Percentiles rank a stretch among this genome's conserved stretches.
Evolutionary conservation across 768 basidiomycete species (phyloP).

Genomic region (Tephrocybe sp.): DNA sequence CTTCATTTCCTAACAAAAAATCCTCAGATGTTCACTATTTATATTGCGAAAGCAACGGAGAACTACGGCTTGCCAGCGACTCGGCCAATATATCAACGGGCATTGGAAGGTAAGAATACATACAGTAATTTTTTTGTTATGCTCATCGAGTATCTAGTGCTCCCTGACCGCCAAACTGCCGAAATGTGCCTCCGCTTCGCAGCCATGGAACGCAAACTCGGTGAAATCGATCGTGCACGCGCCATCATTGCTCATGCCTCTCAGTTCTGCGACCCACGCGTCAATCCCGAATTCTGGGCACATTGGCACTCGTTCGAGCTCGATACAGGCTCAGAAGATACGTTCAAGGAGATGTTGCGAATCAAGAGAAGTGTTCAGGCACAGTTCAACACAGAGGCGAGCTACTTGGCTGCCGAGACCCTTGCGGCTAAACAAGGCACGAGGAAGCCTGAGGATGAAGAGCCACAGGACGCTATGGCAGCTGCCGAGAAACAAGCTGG

Average conservation of each 20-base stretch:
- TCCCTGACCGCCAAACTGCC: slow-evolving; percentile 92
- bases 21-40: slow-evolving; percentile 88
- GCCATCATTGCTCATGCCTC: slow-evolving; percentile 97
- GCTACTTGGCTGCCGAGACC: slow-evolving; percentile 90
- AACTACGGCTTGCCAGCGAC: slow-evolving; percentile 97
- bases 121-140: background rate
- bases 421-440: slow-evolving; percentile 64
- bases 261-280: slow-evolving; percentile 96
- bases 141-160: slow-evolving; percentile 32
- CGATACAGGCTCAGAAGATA: slow-evolving; percentile 98
- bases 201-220: slow-evolving; percentile 92
- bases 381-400: slow-evolving; percentile 96
- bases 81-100: slow-evolving; percentile 93
- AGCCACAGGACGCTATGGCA: slow-evolving; percentile 79
- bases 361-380: slow-evolving; percentile 99
- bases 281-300: slow-evolving; percentile 89
- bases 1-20: background rate
- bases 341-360: slow-evolving; percentile 91
- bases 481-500: slow-evolving; percentile 69
- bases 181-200: slow-evolving; percentile 98
- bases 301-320: slow-evolving; percentile 99
- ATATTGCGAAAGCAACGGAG: slow-evolving; percentile 94
- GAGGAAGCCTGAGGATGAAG: slow-evolving; percentile 41
- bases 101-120: slow-evolving; percentile 63
- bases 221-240: slow-evolving; percentile 97